These are phyloP conservation scores for Fraxinus anomala DNA, from an alignment of 257 asterid genomes.

Conservation along the genomic window DNA sequence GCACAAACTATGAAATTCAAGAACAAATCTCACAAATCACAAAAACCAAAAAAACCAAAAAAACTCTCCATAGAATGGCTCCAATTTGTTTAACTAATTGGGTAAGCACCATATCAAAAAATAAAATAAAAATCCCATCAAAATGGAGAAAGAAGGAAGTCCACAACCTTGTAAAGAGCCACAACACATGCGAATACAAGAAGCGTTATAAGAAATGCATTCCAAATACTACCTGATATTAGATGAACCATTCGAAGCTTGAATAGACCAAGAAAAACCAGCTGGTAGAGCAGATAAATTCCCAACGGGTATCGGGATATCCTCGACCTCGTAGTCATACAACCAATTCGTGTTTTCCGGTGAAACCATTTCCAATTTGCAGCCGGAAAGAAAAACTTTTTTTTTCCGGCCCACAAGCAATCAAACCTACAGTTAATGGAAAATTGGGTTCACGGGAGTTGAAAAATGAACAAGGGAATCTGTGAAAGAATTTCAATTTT, in stretches of 20 bases:
- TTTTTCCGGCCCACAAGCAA: background rate
- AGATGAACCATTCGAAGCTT: constrained; percentile 57
- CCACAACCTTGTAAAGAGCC: constrained; percentile 40
- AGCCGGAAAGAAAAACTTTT: constrained; percentile 17
- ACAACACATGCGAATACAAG: constrained; percentile 32
- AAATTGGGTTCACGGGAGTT: background rate
- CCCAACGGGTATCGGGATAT: constrained; percentile 54
- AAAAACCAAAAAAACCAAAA: constrained; percentile 23
- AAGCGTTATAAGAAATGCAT: constrained; percentile 6
- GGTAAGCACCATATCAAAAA: constrained; percentile 20
- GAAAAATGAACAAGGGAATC: constrained; percentile 18
- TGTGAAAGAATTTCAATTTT: constrained; percentile 6
- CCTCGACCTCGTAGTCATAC: constrained; percentile 80
- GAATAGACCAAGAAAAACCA: constrained; percentile 76
- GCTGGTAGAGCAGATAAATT: constrained; percentile 54
- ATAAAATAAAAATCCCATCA: background rate
- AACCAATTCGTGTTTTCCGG: constrained; percentile 91
- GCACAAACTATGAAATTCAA: background rate
- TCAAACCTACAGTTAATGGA: background rate
- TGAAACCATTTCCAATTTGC: constrained; percentile 68
- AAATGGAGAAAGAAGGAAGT: constrained; percentile 11
- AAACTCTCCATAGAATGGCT: background rate
- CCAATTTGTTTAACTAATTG: background rate
- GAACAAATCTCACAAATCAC: background rate
- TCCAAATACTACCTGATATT: constrained; percentile 51